These are phyloP conservation scores for Pseudopithomyces maydicus DNA, from an alignment of 2,329 filamentous ascomycete species.

Conservation along the genomic window DNA sequence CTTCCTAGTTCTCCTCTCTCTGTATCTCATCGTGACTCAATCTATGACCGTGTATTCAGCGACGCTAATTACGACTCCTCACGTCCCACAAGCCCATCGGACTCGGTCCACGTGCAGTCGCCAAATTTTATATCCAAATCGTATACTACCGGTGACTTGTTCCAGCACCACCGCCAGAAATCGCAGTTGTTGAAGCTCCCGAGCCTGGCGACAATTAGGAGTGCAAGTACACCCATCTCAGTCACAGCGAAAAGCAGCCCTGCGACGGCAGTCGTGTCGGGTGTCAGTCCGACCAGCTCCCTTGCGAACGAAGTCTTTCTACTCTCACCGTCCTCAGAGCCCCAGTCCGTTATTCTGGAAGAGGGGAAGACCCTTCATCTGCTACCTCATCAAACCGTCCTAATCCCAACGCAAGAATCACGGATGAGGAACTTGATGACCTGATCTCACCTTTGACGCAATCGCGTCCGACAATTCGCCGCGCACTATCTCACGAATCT, in stretches of 20 bases:
- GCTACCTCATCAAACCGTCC: constrained; percentile 28
- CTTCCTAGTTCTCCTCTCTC: constrained; percentile 82
- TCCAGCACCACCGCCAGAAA: constrained; percentile 24
- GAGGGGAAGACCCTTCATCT: constrained; percentile 38
- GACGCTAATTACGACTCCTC: constrained; percentile 67
- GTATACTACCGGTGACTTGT: constrained; percentile 19
- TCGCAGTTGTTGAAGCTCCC: constrained; percentile 38
- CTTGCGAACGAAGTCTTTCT: constrained; percentile 36
- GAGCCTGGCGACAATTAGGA: constrained; percentile 35
- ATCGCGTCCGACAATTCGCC: constrained; percentile 59
- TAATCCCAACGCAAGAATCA: constrained; percentile 1
- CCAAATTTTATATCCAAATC: constrained; percentile 63
- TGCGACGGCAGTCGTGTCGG: constrained; percentile 37
- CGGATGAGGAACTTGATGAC: constrained; percentile 38
- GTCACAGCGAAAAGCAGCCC: constrained; percentile 42
- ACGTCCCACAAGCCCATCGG: constrained; percentile 75
- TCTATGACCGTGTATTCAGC: constrained; percentile 76
- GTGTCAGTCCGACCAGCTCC: constrained; percentile 37
- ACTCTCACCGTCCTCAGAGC: constrained; percentile 30
- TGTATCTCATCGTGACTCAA: constrained; percentile 68
- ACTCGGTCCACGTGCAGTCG: constrained; percentile 65
- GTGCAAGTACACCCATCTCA: constrained; percentile 38
- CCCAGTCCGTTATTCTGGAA: constrained; percentile 41
- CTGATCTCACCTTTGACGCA: constrained; percentile 32
- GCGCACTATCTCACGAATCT: constrained; percentile 81